Conservation (phyloP, 192 early-diverging fungal genomes). For the Coemansia sp. region DNA sequence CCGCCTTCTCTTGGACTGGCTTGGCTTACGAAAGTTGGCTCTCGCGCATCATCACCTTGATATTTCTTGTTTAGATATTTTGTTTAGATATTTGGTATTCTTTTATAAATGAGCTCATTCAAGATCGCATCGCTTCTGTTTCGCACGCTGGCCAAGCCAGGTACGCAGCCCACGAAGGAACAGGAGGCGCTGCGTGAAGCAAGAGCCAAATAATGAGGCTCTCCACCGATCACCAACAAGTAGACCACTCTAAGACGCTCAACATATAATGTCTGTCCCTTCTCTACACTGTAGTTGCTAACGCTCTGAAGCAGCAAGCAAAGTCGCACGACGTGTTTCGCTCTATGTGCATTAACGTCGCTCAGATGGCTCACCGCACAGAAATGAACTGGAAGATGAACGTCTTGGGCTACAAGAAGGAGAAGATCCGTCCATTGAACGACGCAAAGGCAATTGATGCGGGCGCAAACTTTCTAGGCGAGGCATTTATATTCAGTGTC, state of each 20-base stretch:
- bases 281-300: slow-evolving; percentile 49
- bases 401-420: slow-evolving; percentile 76
- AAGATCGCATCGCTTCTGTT: slow-evolving; percentile 67
- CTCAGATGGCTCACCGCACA: slow-evolving; percentile 76
- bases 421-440: slow-evolving; percentile 77
- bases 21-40: not conserved
- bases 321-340: slow-evolving; percentile 66
- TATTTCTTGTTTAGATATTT: not conserved
- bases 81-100: not conserved
- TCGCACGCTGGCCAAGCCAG: slow-evolving; percentile 70
- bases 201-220: not conserved
- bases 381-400: slow-evolving; percentile 86
- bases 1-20: not conserved
- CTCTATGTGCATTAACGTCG: slow-evolving; percentile 74
- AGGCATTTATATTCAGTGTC: slow-evolving; percentile 77
- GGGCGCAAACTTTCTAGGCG: slow-evolving; percentile 81
- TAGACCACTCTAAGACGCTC: not conserved
- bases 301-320: slow-evolving; percentile 58
- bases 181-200: not conserved
- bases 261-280: not conserved
- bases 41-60: not conserved
- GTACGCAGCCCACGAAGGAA: slow-evolving; percentile 44
- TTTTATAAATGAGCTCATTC: slow-evolving; percentile 61
- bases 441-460: slow-evolving; percentile 80
- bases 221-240: not conserved